Conservation (phyloP, 1,284 basidiomycete species). For the Sutorius eximius region DNA sequence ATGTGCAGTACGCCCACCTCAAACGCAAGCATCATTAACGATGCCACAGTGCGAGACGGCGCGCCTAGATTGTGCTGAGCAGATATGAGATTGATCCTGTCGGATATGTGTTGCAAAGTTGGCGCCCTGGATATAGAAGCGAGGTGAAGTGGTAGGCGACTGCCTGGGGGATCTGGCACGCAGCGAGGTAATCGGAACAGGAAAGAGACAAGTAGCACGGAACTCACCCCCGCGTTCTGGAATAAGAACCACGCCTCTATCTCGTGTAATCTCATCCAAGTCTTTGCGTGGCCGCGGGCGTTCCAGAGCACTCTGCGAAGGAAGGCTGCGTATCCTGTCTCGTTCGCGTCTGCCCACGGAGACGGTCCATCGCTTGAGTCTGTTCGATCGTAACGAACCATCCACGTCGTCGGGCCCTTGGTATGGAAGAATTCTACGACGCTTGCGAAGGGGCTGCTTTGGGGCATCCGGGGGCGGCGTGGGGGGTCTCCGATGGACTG, state of each 20-base stretch:
- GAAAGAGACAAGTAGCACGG: not conserved
- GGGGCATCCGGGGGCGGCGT: constrained; percentile 60
- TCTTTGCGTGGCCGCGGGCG: constrained; percentile 44
- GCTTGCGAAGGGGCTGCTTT: constrained; percentile 68
- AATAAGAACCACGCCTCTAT: constrained; percentile 63
- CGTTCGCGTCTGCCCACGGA: constrained; percentile 71
- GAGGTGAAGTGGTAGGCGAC: constrained; percentile 65
- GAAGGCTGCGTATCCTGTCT: constrained; percentile 60
- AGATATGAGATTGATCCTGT: constrained; percentile 76
- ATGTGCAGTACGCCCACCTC: constrained; percentile 46
- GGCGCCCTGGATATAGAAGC: constrained; percentile 67
- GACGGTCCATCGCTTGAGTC: constrained; percentile 75
- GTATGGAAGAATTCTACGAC: constrained; percentile 68
- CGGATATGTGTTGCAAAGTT: constrained; percentile 73
- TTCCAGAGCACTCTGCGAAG: constrained; percentile 43
- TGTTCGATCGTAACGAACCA: constrained; percentile 57
- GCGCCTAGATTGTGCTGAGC: constrained; percentile 68
- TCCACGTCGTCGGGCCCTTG: constrained; percentile 58
- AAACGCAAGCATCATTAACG: constrained; percentile 72
- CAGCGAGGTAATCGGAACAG: not conserved
- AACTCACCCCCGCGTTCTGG: constrained; percentile 61
- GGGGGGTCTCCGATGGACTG: constrained; percentile 62
- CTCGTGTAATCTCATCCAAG: constrained; percentile 67
- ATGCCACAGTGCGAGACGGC: constrained; percentile 61
- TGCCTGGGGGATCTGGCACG: constrained; percentile 63